Base-by-base conservation (phyloP, 768 basidiomycete species). In the Suillus placidus region DNA sequence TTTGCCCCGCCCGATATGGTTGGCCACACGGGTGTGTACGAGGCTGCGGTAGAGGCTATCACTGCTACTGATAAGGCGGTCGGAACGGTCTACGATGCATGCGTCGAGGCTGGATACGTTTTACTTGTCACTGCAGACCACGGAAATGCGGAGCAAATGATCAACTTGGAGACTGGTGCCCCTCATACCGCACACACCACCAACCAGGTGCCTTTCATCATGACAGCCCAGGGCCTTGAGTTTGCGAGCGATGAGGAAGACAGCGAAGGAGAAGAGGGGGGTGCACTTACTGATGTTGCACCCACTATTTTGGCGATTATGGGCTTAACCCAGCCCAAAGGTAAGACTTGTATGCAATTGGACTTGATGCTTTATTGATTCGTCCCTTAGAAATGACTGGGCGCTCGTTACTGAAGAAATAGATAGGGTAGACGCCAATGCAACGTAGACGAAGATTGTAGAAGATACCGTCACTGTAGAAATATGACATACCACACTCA, bases 1-100 rank as follows among this genome's bases (percentile, higher is more conserved):
- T 97, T 97, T 77, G 95, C 95, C 4, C 95, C 95, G 42, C 95
- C 95, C 5, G 95, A 98, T 73, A 97, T 97, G 95, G 95, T 97
- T 62, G 95, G 96, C 42, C 96, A 97, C 79, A 97, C 95, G 0
- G 96, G 95, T 66, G 80, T 90, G 34, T 97, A 87, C 78, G 94
- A 97, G 2, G 95, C 96, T 0, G 95, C 96, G 1, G 92, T 97
- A 42, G 80, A 90, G 68, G 96, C 95, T 6, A 92, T 97, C 75
- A 81, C 85, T 2, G 86, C 88, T n/a, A 97, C 95, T 1, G 95
- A 98, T 78, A 84, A 85, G 67, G 95, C 95, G 9, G 95, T 97
- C 52, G 92, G 89, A 66, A 92, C 90, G 5, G 86, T 97, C 67
- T 93, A 92, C 78, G 83, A 91, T 52, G 95, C 96, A 13, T 94